Base-by-base conservation (phyloP, 345 rosid species). In the Gossypioides kirkii region DNA sequence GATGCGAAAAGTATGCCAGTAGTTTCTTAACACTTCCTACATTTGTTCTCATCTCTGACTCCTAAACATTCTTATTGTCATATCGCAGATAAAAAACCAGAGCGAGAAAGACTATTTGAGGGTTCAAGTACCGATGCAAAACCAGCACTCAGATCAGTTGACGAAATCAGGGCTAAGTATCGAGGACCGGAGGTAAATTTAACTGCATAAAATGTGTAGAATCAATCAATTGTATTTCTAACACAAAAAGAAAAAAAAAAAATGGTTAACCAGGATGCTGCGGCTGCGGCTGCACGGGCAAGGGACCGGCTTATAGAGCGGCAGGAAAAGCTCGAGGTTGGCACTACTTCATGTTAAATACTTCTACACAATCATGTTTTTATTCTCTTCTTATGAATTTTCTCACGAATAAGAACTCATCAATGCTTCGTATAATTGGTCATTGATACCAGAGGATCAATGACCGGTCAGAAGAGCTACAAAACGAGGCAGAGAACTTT, bases 141-240 rank as follows among this genome's bases (percentile, higher is more conserved):
- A 43, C 99, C 98, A 17, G 82, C 59, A 83, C 71, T 73, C 14
- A 88, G 94, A 86, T 84, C 99, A 52, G 83, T 87, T 12, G 92
- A 90, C 70, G 98, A 95, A 86, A 92, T 95, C 58, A 87, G 85
- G 72, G 93, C 97, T 22, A 90, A 92, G 82, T 95, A 95, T 82
- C 80, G 87, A 78, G 89, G 85, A 73, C 76, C 86, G 49, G 89
- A 77, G 82, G 93, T 87, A 79, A 84, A 50, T 61, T 58, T 54
- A 11, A 71, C 71, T 17, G 10, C 17, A 17, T 2, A 52, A 50
- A 55, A 36, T 47, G 26, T 25, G 8, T 60, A 49, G 22, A 28
- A 8, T 53, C 10, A 59, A 63, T 76, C 43, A 52, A 4, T 20
- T 32, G 68, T 26, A 16, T 60, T 23, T 73, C 82, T 84, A 60